Conservation (phyloP, 176 grass and related monocot genomes). For the Raddia distichophylla region DNA sequence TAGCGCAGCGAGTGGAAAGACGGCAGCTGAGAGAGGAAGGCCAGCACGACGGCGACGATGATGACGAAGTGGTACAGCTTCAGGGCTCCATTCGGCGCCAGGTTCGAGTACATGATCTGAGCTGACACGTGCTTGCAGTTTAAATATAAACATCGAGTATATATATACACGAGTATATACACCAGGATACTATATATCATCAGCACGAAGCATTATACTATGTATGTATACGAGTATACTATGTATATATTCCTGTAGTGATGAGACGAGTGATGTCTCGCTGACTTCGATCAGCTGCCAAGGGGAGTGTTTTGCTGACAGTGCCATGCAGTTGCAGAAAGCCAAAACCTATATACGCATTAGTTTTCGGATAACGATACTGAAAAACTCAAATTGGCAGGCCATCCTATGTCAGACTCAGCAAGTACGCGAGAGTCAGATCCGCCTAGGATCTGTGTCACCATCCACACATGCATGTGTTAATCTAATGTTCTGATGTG, state of each 20-base stretch:
- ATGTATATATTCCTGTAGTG: too few species aligned
- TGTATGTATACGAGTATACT: too few species aligned
- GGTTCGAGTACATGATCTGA: conserved; percentile 81
- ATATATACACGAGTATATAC: too few species aligned
- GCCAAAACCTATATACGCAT: background rate
- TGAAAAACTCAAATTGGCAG: background rate
- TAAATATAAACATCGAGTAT: too few species aligned
- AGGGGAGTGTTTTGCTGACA: background rate
- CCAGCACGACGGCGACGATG: conserved; percentile 62
- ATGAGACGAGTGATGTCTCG: background rate
- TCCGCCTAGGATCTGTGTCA: background rate
- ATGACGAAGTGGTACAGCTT: conserved; percentile 92
- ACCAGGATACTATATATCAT: too few species aligned
- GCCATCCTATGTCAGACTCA: background rate
- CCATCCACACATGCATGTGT: too few species aligned
- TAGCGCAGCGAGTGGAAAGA: conserved; percentile 91
- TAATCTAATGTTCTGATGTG: too few species aligned
- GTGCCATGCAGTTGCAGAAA: background rate
- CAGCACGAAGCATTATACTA: background rate
- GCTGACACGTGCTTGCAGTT: background rate
- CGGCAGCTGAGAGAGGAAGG: conserved; percentile 77
- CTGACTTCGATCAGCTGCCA: background rate
- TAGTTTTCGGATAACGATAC: background rate
- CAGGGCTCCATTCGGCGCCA: conserved; percentile 58
- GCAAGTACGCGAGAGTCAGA: too few species aligned